Evolutionary conservation across 2,329 filamentous ascomycete species (phyloP), one percentile per base, ranked within the genome.

Genomic region (Elsinoe perseae): DNA sequence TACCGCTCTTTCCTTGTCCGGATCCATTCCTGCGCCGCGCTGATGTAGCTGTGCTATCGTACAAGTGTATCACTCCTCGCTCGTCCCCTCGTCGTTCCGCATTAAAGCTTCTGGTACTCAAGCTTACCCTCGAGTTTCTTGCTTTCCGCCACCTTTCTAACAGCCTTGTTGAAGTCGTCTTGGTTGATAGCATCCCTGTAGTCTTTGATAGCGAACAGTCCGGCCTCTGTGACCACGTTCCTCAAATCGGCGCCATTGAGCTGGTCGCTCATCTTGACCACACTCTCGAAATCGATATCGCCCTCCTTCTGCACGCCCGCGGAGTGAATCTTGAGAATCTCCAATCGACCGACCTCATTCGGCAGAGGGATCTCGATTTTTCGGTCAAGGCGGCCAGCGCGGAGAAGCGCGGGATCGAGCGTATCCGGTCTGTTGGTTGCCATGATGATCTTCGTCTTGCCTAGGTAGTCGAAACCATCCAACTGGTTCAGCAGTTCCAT

Each of bases 371-470:
- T 97, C 73, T 98, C 95, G 65, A 98, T 93, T 81, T 98, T 98
- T 64, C 93, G 82, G 73, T 98, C 95, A 65, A 98, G 79, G 71
- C 93, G 87, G 65, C 92, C 92, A 42, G 92, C 92, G 75, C 92
- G 85, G 56, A 98, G 80, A 65, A 98, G 78, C 1, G 92, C 92
- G 30, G 92, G 92, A 69, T 98, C 92, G 50, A 98, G 82, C 0
- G 92, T 97, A 72, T 97, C 92, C 12, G 92, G 93, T 74, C 93
- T 81, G 79, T 98, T 98, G 58, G 93, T 97, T 34, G 91, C 93
- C 95, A 98, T 98, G 77, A 98, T 98, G 71, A 98, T 98, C 79
- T 98, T 98, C 56, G 93, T 98, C 80, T 98, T 96, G 65, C 95
- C 93, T 34, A 98, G 81, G 75, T 98, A 98, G 75, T 98, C 93